Evolutionary conservation across 495 filamentous ascomycete species (phyloP).

Genomic region (Pyrenula massariospora): DNA sequence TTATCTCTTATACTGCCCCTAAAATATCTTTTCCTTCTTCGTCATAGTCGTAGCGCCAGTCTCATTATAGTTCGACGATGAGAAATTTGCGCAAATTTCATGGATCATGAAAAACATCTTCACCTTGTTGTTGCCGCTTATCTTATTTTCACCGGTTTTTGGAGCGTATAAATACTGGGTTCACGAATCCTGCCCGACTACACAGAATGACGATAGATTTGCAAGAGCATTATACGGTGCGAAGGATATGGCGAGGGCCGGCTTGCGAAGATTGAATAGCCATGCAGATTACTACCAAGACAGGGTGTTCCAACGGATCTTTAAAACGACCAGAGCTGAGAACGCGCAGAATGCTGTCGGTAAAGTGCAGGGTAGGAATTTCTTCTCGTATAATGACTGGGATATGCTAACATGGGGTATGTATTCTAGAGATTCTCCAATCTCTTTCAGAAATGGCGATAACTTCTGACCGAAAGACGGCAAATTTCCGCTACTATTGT

Average conservation of each 20-base stretch:
- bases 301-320: background rate
- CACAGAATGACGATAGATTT: background rate
- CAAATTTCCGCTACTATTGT: background rate
- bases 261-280: background rate
- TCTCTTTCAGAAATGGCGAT: background rate
- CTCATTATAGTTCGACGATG: background rate
- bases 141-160: background rate
- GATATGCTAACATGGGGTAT: background rate
- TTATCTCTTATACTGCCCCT: too few relatives aligned
- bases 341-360: background rate
- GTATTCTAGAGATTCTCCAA: background rate
- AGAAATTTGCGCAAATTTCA: background rate
- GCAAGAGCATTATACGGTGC: background rate
- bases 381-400: background rate
- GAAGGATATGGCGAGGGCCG: background rate
- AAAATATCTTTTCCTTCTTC: too few relatives aligned
- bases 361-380: background rate
- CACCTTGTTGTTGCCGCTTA: background rate
- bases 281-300: background rate
- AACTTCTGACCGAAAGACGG: background rate
- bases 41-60: too few relatives aligned
- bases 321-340: background rate
- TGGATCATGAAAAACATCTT: background rate
- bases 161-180: background rate
- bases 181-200: background rate